phyloP scores from a whole-genome alignment of 208 protist species.

The Spongospora subterranea region DNA sequence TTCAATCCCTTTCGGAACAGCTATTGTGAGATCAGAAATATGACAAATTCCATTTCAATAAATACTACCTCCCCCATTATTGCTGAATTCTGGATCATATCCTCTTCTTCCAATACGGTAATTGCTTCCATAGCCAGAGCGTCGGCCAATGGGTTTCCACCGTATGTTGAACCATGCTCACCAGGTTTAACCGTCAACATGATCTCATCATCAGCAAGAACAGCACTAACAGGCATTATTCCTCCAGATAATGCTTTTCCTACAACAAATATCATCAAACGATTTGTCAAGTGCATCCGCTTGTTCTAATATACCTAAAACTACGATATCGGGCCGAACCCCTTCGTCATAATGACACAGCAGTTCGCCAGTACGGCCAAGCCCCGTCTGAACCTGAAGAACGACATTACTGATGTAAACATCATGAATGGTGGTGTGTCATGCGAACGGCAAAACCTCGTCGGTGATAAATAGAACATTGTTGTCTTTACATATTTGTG shows the following conservation, averaged over 20 bases:
- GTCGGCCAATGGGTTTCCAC: constrained; percentile 78
- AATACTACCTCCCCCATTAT: constrained; percentile 59
- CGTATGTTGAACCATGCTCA: constrained; percentile 84
- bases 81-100: constrained; percentile 59
- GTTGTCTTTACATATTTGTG: constrained; percentile 70
- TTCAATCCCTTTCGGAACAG: constrained; percentile 69
- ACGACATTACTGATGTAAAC: not conserved
- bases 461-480: constrained; percentile 70
- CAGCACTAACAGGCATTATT: constrained; percentile 82
- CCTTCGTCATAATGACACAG: constrained; percentile 71
- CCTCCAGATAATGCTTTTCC: constrained; percentile 88
- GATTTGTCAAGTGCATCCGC: not conserved
- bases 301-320: constrained; percentile 68
- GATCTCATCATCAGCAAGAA: constrained; percentile 82
- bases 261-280: not conserved
- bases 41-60: not conserved
- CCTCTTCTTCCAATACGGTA: constrained; percentile 68
- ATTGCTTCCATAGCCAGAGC: constrained; percentile 84
- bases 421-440: not conserved
- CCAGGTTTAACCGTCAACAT: constrained; percentile 83
- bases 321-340: constrained; percentile 83
- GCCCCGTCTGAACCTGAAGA: constrained; percentile 74
- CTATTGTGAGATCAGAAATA: constrained; percentile 11
- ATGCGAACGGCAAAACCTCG: constrained; percentile 61
- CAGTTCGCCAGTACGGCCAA: constrained; percentile 73